These are phyloP conservation scores for Erigeron canadensis DNA, from an alignment of 129 eudicot genomes.

Conservation along the genomic window DNA sequence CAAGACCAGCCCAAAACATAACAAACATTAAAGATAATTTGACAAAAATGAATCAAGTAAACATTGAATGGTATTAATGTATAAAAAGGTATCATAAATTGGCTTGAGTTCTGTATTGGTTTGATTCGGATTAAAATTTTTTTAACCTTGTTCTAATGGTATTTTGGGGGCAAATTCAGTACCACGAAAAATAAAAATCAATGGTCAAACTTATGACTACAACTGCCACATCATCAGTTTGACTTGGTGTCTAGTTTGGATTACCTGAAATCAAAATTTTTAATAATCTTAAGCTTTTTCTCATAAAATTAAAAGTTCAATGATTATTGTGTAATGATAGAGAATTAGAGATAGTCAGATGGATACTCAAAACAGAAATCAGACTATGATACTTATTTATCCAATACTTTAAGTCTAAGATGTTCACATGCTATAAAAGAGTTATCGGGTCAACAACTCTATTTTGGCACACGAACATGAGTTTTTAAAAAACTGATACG, in stretches of 20 bases:
- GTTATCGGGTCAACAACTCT: no score
- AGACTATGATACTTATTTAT: no score
- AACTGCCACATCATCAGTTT: neutral
- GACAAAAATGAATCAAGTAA: neutral
- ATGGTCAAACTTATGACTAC: neutral
- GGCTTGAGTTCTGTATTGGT: neutral
- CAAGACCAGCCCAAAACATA: conserved; percentile 9
- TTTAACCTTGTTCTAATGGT: neutral
- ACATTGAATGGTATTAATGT: neutral
- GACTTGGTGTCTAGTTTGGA: neutral
- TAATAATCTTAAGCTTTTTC: no score
- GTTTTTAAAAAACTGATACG: no score
- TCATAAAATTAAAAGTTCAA: no score
- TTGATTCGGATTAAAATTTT: neutral
- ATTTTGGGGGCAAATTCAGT: neutral
- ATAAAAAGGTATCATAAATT: neutral
- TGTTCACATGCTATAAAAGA: no score
- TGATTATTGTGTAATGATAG: no score
- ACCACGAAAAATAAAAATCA: neutral
- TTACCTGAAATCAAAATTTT: neutral
- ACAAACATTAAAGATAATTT: neutral
- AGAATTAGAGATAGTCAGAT: no score
- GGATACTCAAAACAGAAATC: no score
- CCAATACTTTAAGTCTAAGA: no score
- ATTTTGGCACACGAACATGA: no score